Evolutionary conservation across 306 rosid genomes (phyloP), one percentile per base, ranked within the genome.

Genomic region (Amphicarpaea edgeworthii): DNA sequence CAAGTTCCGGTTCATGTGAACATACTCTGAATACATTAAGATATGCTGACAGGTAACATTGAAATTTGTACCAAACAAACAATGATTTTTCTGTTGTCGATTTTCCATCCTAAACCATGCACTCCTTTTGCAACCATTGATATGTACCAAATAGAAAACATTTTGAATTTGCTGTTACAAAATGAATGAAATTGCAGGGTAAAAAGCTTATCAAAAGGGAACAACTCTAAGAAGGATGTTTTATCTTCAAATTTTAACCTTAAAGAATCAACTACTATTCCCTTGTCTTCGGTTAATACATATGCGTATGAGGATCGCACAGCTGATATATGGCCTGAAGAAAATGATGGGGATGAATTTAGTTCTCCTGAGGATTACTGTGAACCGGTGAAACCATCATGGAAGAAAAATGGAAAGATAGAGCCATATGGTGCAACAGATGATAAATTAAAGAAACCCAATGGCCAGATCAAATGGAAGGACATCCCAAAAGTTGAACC

Each of bases 1-100:
- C 98, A 73, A 86, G 98, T 87, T 89, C 98, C 0, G 96, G 98
- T 77, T 93, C 98, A 16, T 89, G 95, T 7, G 98, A 93, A 78
- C 98, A 93, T 83, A 93, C 98, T 32, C 97, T 93, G 73, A 93
- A 93, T 76, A 90, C 97, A 58, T 82, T 93, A 72, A 79, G 98
- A 93, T 93, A 93, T 79, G 96, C 98, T 58, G 98, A 93, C 90
- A 89, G 98, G 98, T 93, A 79, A 81, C 21, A 34, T 30, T 12
- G 26, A 38, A 46, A 57, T 73, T 73, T 59, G 21, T 24, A 28
- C 12, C 43, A n/a, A 58, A 37, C 30, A 32, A 32, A 37, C 30
- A 32, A 32, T 64, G 32, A 66, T 21, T 41, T 71, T 45, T 79
- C 51, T 42, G 70, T 64, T 81, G 26, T 66, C 70, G 47, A 49